A percentile compares a stretch with the other conserved stretches of the same genome.
Conservation (phyloP, 2,329 filamentous ascomycete genomes). For the Alternaria triticina region DNA sequence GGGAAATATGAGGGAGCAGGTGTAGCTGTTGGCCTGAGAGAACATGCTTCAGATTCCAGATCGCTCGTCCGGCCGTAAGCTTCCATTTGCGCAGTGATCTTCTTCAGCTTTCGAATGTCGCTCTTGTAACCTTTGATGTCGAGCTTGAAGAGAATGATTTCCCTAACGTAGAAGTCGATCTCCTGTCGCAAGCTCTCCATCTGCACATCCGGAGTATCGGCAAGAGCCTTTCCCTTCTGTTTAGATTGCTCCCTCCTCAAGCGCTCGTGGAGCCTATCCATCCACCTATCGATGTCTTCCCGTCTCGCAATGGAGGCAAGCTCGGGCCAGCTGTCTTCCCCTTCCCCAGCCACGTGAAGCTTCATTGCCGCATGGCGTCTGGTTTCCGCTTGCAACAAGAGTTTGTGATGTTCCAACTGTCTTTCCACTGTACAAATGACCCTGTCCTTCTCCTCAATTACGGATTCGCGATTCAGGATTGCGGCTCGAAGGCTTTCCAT, state of each 20-base stretch:
- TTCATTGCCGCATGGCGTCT: constrained; percentile 44
- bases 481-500: constrained; percentile 38
- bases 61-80: constrained; percentile 32
- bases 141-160: constrained; percentile 58
- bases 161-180: constrained; percentile 53
- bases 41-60: constrained; percentile 37
- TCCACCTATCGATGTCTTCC: constrained; percentile 46
- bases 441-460: constrained; percentile 42
- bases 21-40: constrained; percentile 31
- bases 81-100: constrained; percentile 30
- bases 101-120: constrained; percentile 46
- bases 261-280: constrained; percentile 40
- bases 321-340: constrained; percentile 34
- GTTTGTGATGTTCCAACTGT: constrained; percentile 50
- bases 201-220: constrained; percentile 18
- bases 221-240: not conserved
- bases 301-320: constrained; percentile 36
- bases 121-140: constrained; percentile 56
- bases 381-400: constrained; percentile 51
- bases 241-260: constrained; percentile 34
- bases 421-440: constrained; percentile 35
- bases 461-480: constrained; percentile 39
- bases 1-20: constrained; percentile 27
- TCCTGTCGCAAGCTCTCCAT: constrained; percentile 46
- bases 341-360: constrained; percentile 24